Base-by-base conservation (phyloP, 441 rosid genomes). In the Aquilaria agallochum region DNA sequence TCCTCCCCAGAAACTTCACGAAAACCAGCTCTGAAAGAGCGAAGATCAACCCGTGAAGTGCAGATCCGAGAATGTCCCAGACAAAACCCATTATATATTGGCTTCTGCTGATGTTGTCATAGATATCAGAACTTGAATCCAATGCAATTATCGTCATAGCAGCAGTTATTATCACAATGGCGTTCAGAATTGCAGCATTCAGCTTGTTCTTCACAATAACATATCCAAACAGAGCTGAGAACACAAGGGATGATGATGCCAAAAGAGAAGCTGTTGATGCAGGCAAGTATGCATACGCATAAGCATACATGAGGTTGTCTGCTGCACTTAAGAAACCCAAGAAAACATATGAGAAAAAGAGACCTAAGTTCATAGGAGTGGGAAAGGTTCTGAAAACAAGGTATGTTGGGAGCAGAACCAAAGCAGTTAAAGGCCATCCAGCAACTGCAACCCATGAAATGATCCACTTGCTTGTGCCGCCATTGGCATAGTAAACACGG, bases 381-480 rank as follows among this genome's bases (percentile, higher is more conserved):
- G 96, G 98, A 20, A 15, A 70, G 6, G 68, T 83, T 60, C 71
- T 72, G 40, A 69, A 59, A 60, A 80, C 56, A 68, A 84, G 58
- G 64, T 83, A 87, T 5, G 83, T 78, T 0, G 86, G 90, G 42
- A 87, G 11, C 40, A 87, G 53, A 47, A 89, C 78, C 7, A 84
- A 47, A 72, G 71, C 85, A 56, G 89, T 79, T 66, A 89, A 55
- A 60, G 94, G 96, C 96, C 98, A 90, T 4, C 94, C 98, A 5
- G 84, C 90, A 4, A 89, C 96, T 2, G 96, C 84, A 11, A 79
- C 88, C 98, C 96, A 90, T 4, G 98, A 90, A 69, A 92, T 90
- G 74, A 90, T 79, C 98, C 96, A 92, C 66, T 92, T 90, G 86
- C 96, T 92, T 52, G 73, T 63, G 45, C 95, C 98, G 0, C 95